phyloP scores from a whole-genome alignment of 805 yeast genomes.

The Candida dajiaensis region DNA sequence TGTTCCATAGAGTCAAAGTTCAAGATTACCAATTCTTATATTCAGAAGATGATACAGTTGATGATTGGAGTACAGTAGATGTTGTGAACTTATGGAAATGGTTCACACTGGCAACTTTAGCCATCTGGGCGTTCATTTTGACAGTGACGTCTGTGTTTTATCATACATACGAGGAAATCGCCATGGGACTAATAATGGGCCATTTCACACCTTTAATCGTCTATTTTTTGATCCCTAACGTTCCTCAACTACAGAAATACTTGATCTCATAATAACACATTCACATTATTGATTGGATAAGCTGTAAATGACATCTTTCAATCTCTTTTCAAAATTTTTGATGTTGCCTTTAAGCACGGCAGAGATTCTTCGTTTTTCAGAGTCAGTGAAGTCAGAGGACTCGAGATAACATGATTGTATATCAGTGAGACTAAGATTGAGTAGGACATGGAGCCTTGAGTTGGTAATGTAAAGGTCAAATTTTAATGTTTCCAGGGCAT shows the following conservation, averaged over 20 bases:
- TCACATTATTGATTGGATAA: conserved; percentile 3
- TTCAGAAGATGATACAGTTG: background rate
- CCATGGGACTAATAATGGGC: conserved; percentile 64
- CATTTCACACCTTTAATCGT: conserved; percentile 42
- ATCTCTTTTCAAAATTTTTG: conserved; percentile 7
- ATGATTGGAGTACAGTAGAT: conserved; percentile 8
- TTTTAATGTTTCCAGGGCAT: conserved; percentile 13
- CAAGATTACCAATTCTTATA: background rate
- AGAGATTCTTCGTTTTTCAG: conserved; percentile 16
- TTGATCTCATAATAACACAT: background rate
- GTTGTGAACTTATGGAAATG: conserved; percentile 10
- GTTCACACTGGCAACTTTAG: conserved; percentile 14
- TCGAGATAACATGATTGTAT: conserved; percentile 14
- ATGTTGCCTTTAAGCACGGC: conserved; percentile 18
- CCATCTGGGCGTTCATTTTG: conserved; percentile 50
- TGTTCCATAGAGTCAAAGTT: conserved; percentile 7
- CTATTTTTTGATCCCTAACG: conserved; percentile 26
- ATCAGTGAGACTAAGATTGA: conserved; percentile 12
- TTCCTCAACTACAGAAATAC: background rate
- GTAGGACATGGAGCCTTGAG: conserved; percentile 5
- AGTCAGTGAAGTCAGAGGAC: conserved; percentile 14
- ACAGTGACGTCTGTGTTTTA: conserved; percentile 77
- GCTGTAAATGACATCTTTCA: conserved; percentile 15
- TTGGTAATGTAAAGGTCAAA: conserved; percentile 12
- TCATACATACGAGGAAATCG: conserved; percentile 72